Base-by-base conservation (phyloP, 129 eudicot species). In the Tagetes erecta region DNA sequence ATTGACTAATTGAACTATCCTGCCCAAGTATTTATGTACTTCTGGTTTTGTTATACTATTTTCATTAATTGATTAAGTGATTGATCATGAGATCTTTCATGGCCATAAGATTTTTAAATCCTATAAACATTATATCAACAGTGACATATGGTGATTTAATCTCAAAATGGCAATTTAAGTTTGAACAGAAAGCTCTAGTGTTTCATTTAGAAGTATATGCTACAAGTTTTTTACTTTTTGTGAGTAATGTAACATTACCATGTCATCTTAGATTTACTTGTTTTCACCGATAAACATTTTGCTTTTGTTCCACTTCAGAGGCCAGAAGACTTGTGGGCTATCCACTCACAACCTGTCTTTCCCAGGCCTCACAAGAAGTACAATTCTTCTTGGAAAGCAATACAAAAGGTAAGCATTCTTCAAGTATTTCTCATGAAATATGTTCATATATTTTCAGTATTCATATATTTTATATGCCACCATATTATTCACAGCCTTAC, bases 311-410 rank as follows among this genome's bases (percentile, higher is more conserved):
- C 33, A 70, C 75, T 82, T 81, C 87, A 95, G 99, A 91, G 86
- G 83, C 97, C 97, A 51, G 99, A 95, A 47, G 97, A 91, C 86
- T 81, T 95, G 88, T 95, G 99, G 99, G 90, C 97, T 83, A 69
- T 95, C 80, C 99, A 95, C 79, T 95, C 99, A 74, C 86, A 80
- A 64, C 86, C 94, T 34, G 99, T 95, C 66, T 73, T 70, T 38
- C 94, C 99, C 1, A 88, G 72, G 86, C 99, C 99, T 71, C 99
- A 95, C 83, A 91, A 79, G 66, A 88, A 75, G 83, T 84, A 81
- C 80, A 87, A 85, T 78, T 41, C 88, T 70, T 71, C 83, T 47
- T 95, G 99, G 97, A 73, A 78, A 70, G 99, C 99, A 74, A 87
- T 95, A 72, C 90, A 80, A 70, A 91, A 87, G 96, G 97, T 91